Evolutionary conservation across 768 basidiomycete genomes (phyloP), one percentile per base, ranked within the genome.

Genomic region (Pisolithus albus): DNA sequence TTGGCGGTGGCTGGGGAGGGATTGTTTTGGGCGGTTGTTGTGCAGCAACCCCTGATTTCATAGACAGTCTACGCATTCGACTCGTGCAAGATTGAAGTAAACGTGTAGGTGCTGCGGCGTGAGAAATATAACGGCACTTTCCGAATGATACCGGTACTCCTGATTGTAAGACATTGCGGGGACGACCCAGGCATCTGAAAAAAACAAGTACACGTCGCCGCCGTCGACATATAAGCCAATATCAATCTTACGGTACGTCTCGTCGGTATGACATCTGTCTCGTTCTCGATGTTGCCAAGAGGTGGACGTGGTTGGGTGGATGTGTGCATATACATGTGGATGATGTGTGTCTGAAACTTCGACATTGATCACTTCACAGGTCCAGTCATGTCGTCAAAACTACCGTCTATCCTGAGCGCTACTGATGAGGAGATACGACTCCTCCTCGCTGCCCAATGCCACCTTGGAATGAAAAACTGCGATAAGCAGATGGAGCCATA

Each of bases 401-500:
- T 97, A 61, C 95, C 95, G 63, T 86, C 92, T 64, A 81, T 88
- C 61, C 83, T 99, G 64, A 84, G 84, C 67, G 90, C 93, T 42
- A 94, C 92, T 50, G 94, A 98, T 73, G 94, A 97, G 77, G 95
- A 98, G 73, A 94, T 97, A 62, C 89, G 90, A 73, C 83, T 92
- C 61, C 80, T 98, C 65, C 80, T 98, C 55, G 85, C 93, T 65
- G 96, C 96, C 19, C 91, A 97, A 77, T 87, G 84, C 71, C 95
- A 97, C 69, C 87, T 98, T 58, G 95, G 94, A 68, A 92, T 87
- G 59, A 98, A 98, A 88, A 96, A 97, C 75, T 95, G 93, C 77
- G 95, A 98, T 71, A 96, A 93, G 83, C 88, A 93, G 72, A 99
- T 99, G 96, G 83, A 88, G 65, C 79, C 90, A 50, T 99, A 99